phyloP scores from a whole-genome alignment of 2,329 filamentous ascomycete genomes.

The Leptodontidium sp. region DNA sequence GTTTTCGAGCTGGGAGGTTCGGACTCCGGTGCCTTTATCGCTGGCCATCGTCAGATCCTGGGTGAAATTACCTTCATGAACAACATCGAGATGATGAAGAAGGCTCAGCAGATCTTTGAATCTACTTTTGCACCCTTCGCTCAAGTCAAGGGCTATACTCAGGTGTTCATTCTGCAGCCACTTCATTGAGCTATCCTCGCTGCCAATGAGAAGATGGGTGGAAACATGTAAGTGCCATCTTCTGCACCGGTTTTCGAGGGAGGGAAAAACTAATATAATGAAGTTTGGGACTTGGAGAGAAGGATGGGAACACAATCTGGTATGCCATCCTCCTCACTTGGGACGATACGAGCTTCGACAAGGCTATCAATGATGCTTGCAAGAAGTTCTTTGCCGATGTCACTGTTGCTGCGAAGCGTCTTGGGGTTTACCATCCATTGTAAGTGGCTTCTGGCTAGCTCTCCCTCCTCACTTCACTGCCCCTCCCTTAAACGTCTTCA shows the following conservation, averaged over 20 bases:
- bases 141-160: neutral
- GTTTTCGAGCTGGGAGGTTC: neutral
- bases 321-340: neutral
- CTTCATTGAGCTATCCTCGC: conserved; percentile 2
- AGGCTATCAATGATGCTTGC: neutral
- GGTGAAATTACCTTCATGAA: conserved; percentile 8
- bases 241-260: neutral
- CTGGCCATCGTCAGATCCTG: conserved; percentile 12
- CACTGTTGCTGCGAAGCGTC: conserved; percentile 14
- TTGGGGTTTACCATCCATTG: conserved; percentile 18
- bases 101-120: conserved; percentile 15
- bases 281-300: conserved; percentile 6
- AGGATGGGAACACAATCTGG: conserved; percentile 22
- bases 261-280: neutral
- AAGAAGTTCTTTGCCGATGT: conserved; percentile 10
- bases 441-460: neutral
- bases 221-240: conserved; percentile 9
- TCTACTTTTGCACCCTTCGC: neutral
- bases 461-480: neutral
- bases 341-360: conserved; percentile 15
- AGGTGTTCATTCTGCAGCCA: conserved; percentile 6
- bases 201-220: conserved; percentile 9
- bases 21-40: neutral
- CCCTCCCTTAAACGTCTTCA: neutral
- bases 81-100: conserved; percentile 15